Conservation (phyloP, 2,329 filamentous ascomycete species). For the Botrytis byssoidea region DNA sequence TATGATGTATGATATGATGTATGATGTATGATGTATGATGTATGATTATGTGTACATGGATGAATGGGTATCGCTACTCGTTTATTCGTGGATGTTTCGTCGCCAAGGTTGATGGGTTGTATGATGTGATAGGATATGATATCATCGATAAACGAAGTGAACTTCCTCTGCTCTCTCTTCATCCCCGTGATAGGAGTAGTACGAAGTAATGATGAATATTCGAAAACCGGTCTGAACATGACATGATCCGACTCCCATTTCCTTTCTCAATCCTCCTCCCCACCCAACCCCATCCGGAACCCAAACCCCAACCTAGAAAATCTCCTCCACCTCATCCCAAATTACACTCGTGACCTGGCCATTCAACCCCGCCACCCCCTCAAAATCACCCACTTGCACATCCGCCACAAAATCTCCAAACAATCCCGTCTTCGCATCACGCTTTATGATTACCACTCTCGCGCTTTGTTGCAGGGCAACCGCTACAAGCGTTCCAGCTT, state of each 20-base stretch:
- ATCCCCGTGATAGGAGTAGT: no score
- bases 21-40: no score
- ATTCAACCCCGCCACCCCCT: conserved; percentile 5
- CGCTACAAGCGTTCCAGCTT: conserved; percentile 45
- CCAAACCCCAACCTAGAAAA: neutral
- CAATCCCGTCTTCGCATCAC: conserved; percentile 44
- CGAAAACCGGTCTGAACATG: neutral
- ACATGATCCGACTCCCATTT: neutral
- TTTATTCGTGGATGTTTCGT: no score
- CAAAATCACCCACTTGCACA: conserved; percentile 13
- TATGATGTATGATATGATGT: no score
- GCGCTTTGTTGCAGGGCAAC: conserved; percentile 46
- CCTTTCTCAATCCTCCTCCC: neutral
- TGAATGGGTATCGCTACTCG: no score
- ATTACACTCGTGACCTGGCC: conserved; percentile 36
- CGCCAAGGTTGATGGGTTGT: no score
- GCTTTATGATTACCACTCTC: conserved; percentile 44
- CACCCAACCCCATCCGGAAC: neutral
- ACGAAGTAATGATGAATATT: no score
- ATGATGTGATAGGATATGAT: no score
- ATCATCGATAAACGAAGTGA: no score
- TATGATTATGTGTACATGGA: no score
- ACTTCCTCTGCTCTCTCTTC: no score
- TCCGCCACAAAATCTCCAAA: conserved; percentile 40
- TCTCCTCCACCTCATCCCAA: conserved; percentile 32